These are phyloP conservation scores for Leucocoprinus birnbaumii DNA, from an alignment of 768 basidiomycete species.

Conservation along the genomic window DNA sequence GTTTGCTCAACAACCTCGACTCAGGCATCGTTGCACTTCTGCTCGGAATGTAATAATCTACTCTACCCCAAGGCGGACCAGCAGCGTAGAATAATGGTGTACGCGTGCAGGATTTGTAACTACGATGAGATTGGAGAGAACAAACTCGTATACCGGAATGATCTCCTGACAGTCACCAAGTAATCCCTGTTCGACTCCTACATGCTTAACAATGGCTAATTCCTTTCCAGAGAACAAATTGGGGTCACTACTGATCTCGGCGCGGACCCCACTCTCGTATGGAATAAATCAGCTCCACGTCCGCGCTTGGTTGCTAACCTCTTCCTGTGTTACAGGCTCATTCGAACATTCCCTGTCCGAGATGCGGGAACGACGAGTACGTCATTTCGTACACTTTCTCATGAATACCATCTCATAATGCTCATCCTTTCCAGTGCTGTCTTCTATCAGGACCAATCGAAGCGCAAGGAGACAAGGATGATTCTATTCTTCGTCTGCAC, in stretches of 20 bases:
- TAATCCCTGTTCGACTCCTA: conserved; percentile 27
- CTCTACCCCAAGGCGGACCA: conserved; percentile 92
- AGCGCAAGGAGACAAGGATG: conserved; percentile 94
- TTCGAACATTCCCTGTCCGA: conserved; percentile 79
- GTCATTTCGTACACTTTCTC: conserved; percentile 23
- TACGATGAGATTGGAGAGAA: conserved; percentile 86
- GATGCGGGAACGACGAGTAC: conserved; percentile 81
- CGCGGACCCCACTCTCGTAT: conserved; percentile 83
- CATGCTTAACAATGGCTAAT: conserved; percentile 19
- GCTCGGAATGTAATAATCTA: conserved; percentile 93
- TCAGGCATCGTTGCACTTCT: conserved; percentile 86
- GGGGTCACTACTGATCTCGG: conserved; percentile 89
- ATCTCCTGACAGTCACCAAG: conserved; percentile 92
- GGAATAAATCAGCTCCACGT: conserved; percentile 15
- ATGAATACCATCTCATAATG: background rate
- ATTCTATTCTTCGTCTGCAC: conserved; percentile 89
- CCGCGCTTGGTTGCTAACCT: background rate
- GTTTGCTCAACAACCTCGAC: background rate
- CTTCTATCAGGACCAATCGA: conserved; percentile 95
- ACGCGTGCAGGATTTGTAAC: conserved; percentile 86
- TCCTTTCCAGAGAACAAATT: conserved; percentile 73
- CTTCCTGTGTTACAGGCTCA: conserved; percentile 57
- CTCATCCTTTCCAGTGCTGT: conserved; percentile 63
- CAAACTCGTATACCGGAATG: conserved; percentile 90
- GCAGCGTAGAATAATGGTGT: conserved; percentile 81